A percentile compares a stretch with the other conserved stretches of the same genome.
phyloP scores from a whole-genome alignment of 31 red algal genomes.

The Asparagopsis taxiformis region DNA sequence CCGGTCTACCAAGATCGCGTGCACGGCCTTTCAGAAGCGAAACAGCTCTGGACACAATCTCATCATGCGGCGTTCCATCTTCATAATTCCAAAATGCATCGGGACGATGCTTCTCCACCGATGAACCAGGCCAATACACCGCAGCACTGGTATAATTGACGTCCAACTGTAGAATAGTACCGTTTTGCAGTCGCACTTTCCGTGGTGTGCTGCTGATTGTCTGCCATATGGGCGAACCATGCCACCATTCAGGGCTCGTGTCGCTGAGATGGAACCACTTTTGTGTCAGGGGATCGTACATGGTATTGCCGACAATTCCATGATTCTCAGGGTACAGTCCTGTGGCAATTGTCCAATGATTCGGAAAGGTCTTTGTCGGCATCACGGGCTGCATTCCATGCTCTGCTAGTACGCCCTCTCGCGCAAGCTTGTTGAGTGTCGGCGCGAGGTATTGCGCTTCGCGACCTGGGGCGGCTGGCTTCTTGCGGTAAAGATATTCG shows the following conservation, averaged over 20 bases:
- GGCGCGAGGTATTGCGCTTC: constrained; percentile 43
- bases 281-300: constrained; percentile 58
- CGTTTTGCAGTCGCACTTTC: background rate
- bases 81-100: constrained; percentile 52
- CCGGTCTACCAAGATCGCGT: constrained; percentile 26
- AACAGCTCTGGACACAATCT: constrained; percentile 42
- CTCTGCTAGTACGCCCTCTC: constrained; percentile 42
- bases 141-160: constrained; percentile 55
- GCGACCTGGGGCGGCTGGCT: background rate
- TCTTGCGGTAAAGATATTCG: constrained; percentile 62
- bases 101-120: constrained; percentile 33
- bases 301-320: constrained; percentile 76
- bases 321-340: constrained; percentile 65
- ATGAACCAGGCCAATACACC: constrained; percentile 75
- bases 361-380: constrained; percentile 79
- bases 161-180: background rate
- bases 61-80: constrained; percentile 26
- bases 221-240: constrained; percentile 73
- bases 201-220: constrained; percentile 35
- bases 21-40: constrained; percentile 33
- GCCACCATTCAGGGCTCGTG: constrained; percentile 61
- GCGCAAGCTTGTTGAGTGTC: constrained; percentile 32
- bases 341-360: constrained; percentile 81
- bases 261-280: constrained; percentile 56
- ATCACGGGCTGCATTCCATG: constrained; percentile 77